A percentile compares a stretch with the other conserved stretches of the same genome.
These are phyloP conservation scores for Xerophyta viscosa DNA, from an alignment of 106 monocot genomes.

Conservation along the genomic window DNA sequence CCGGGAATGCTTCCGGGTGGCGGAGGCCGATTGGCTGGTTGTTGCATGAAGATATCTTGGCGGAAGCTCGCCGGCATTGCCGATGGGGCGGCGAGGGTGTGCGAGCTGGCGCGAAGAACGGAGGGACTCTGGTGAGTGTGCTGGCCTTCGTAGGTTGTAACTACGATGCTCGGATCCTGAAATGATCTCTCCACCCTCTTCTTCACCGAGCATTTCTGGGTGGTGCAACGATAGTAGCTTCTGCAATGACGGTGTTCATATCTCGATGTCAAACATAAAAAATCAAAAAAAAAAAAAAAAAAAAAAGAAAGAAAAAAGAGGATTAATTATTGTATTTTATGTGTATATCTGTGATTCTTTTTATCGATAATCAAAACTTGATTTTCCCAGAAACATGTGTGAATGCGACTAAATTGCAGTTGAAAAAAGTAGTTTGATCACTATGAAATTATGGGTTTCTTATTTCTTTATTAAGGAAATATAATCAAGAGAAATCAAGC, in stretches of 20 bases:
- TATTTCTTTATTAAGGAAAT: too few relatives aligned
- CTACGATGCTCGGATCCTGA: conserved; percentile 68
- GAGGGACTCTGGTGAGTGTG: conserved; percentile 75
- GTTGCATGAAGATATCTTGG: conserved; percentile 21
- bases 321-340: too few relatives aligned
- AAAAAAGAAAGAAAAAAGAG: neutral
- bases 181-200: conserved; percentile 84
- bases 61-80: conserved; percentile 12
- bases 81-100: conserved; percentile 18
- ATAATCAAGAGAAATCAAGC: too few relatives aligned
- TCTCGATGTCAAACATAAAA: neutral
- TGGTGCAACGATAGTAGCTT: conserved; percentile 92
- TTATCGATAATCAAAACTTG: too few relatives aligned
- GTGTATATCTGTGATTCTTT: too few relatives aligned
- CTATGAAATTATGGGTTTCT: too few relatives aligned
- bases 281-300: neutral
- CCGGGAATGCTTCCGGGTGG: neutral
- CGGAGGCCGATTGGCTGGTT: neutral
- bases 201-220: conserved; percentile 83
- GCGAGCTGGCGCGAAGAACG: conserved; percentile 37
- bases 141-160: conserved; percentile 92
- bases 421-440: too few relatives aligned
- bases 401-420: too few relatives aligned
- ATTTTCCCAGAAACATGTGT: too few relatives aligned
- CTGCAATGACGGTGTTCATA: conserved; percentile 18